These are phyloP conservation scores for Ogataea neopini DNA, from an alignment of 805 yeast species.

Conservation along the genomic window DNA sequence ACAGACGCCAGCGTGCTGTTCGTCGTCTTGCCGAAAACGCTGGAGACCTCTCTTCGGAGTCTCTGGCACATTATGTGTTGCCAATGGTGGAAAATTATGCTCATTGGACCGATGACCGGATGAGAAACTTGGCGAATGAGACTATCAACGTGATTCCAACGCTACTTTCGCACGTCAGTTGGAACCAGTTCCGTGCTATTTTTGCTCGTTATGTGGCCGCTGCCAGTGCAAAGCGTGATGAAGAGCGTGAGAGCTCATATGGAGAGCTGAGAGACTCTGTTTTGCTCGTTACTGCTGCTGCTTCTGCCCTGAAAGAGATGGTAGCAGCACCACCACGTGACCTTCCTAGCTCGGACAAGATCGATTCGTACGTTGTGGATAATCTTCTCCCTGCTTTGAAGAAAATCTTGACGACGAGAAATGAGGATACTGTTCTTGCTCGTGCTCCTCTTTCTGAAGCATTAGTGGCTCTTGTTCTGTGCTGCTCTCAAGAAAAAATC, in stretches of 20 bases:
- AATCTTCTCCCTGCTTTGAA: constrained; percentile 65
- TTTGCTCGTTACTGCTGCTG: constrained; percentile 55
- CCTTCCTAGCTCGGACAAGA: constrained; percentile 32
- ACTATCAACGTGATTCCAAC: constrained; percentile 61
- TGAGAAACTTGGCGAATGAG: constrained; percentile 63
- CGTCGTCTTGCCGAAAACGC: constrained; percentile 53
- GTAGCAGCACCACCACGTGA: constrained; percentile 6
- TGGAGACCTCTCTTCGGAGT: constrained; percentile 50
- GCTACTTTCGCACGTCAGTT: constrained; percentile 58
- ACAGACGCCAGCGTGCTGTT: constrained; percentile 83
- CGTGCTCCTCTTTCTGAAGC: constrained; percentile 86
- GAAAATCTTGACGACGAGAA: constrained; percentile 58
- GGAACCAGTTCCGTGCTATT: constrained; percentile 80
- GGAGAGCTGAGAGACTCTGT: constrained; percentile 58
- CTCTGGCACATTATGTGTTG: constrained; percentile 75
- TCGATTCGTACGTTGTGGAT: constrained; percentile 49
- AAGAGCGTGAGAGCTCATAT: constrained; percentile 25
- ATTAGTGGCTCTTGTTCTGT: constrained; percentile 61
- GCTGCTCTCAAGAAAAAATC: constrained; percentile 58
- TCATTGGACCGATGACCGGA: constrained; percentile 55
- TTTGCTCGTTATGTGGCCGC: constrained; percentile 60
- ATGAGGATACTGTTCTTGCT: constrained; percentile 74
- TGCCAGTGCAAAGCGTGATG: constrained; percentile 24
- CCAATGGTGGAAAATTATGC: constrained; percentile 87
- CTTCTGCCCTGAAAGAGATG: constrained; percentile 42